phyloP scores from a whole-genome alignment of 2,329 filamentous ascomycete genomes.

The Mollisia scopiformis region DNA sequence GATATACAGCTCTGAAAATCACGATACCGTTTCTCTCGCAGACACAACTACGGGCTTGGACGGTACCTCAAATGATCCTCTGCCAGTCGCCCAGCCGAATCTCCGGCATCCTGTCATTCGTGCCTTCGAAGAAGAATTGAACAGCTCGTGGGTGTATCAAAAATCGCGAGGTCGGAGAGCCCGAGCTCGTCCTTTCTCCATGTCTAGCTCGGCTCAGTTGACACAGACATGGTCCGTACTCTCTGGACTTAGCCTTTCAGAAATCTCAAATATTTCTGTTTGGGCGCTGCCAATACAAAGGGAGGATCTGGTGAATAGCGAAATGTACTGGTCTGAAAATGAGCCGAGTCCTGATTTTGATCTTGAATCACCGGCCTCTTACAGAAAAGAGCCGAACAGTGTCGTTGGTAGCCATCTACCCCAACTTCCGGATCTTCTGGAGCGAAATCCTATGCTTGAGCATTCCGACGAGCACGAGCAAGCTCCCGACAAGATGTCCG shows the following conservation, averaged over 20 bases:
- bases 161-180: neutral
- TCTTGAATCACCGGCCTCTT: neutral
- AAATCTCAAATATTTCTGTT: conserved; percentile 17
- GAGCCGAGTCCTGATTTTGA: neutral
- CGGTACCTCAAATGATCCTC: neutral
- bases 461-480: neutral
- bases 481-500: neutral
- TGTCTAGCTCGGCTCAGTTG: neutral
- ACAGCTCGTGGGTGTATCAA: conserved; percentile 15
- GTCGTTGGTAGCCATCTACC: neutral
- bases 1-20: neutral
- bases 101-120: neutral
- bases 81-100: neutral
- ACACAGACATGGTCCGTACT: conserved; percentile 18
- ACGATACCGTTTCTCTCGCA: conserved; percentile 2
- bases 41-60: conserved; percentile 34
- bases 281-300: conserved; percentile 9
- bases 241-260: conserved; percentile 15
- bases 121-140: conserved; percentile 13
- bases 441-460: neutral
- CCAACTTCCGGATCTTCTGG: neutral
- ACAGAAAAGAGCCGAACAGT: neutral
- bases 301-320: conserved; percentile 10
- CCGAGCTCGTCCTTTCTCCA: conserved; percentile 2
- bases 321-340: conserved; percentile 48